Evolutionary conservation across 2,329 filamentous ascomycete genomes (phyloP).

Genomic region (Akanthomyces uredinophilus): DNA sequence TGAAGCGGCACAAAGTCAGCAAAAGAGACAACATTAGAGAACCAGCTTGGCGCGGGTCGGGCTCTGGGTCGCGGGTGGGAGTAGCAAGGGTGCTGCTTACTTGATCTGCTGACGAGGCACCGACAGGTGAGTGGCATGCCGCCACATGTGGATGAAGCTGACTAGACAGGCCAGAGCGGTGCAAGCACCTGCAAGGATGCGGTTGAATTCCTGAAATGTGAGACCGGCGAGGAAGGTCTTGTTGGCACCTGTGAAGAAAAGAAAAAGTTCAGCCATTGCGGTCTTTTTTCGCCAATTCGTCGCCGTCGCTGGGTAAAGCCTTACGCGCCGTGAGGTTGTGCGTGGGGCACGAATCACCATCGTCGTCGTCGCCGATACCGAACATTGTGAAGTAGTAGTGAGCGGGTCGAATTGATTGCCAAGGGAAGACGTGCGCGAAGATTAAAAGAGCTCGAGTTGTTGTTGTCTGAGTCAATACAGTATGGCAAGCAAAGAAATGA

Average conservation of each 20-base stretch:
- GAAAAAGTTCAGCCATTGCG: not conserved
- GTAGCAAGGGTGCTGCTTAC: constrained; percentile 20
- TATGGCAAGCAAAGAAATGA: not conserved
- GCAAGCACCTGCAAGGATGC: constrained; percentile 32
- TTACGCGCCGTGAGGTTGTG: constrained; percentile 13
- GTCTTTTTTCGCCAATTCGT: not conserved
- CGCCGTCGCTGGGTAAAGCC: not conserved
- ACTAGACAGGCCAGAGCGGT: constrained; percentile 27
- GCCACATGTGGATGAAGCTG: constrained; percentile 27
- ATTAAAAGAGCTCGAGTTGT: not conserved
- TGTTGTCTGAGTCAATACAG: not conserved
- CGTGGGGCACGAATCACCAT: constrained; percentile 6
- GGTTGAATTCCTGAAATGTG: constrained; percentile 26
- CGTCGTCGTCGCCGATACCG: constrained; percentile 13
- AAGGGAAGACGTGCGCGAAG: not conserved
- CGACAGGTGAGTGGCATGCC: constrained; percentile 35
- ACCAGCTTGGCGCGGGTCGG: not conserved
- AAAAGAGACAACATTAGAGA: not conserved
- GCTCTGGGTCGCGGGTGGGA: not conserved
- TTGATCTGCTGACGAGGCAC: constrained; percentile 37
- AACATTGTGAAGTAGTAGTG: constrained; percentile 4
- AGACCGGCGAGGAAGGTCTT: constrained; percentile 12
- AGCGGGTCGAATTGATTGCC: not conserved
- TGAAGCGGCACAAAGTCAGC: constrained; percentile 14
- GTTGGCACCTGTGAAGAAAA: not conserved